phyloP scores from a whole-genome alignment of 805 yeast species.

The Barnettozyma populi region DNA sequence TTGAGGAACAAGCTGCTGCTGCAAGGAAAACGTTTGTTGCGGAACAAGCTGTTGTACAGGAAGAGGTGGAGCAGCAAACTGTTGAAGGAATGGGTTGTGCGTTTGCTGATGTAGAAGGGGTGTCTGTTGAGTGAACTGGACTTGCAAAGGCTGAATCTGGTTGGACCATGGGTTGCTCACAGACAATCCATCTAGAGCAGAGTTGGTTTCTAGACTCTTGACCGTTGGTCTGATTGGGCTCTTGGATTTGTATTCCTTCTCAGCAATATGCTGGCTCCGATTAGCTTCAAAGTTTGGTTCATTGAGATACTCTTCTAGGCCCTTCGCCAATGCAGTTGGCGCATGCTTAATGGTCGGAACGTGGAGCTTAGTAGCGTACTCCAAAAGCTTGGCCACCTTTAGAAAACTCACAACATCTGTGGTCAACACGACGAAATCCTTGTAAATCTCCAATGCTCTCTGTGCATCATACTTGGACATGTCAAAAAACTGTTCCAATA shows the following conservation, averaged over 20 bases:
- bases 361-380: constrained; percentile 78
- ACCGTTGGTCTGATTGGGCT: constrained; percentile 5
- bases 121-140: constrained; percentile 25
- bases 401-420: constrained; percentile 82
- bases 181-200: neutral
- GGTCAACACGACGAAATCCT: constrained; percentile 79
- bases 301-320: constrained; percentile 81
- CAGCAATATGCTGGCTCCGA: constrained; percentile 70
- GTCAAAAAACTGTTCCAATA: constrained; percentile 92
- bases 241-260: constrained; percentile 40
- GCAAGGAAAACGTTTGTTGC: constrained; percentile 15
- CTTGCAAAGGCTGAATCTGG: constrained; percentile 25
- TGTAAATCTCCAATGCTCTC: constrained; percentile 78
- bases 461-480: constrained; percentile 83
- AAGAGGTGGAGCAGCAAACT: neutral
- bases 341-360: constrained; percentile 97
- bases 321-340: constrained; percentile 83
- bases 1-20: constrained; percentile 15
- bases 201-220: neutral
- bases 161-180: constrained; percentile 20
- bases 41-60: constrained; percentile 12
- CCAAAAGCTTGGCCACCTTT: constrained; percentile 84
- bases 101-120: constrained; percentile 18
- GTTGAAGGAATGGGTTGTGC: constrained; percentile 19
- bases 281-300: constrained; percentile 82